Percentiles rank a stretch among this genome's conserved stretches.
These are phyloP conservation scores for Tillandsia fasciculata DNA, from an alignment of 176 grass and related monocot species.

Conservation along the genomic window DNA sequence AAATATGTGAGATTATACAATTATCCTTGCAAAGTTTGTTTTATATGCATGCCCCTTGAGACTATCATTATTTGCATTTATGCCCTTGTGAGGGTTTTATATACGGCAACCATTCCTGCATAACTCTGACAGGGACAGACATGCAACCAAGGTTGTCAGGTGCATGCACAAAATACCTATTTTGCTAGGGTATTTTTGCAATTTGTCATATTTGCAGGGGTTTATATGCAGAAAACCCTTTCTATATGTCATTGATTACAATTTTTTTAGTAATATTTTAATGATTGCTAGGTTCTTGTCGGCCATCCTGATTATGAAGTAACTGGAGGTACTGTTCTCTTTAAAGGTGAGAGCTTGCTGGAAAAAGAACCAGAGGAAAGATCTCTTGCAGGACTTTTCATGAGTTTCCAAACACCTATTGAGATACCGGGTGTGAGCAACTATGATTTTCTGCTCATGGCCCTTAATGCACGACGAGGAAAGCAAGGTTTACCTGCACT, in stretches of 20 bases:
- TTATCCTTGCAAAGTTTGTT: too few species aligned
- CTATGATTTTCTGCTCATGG: conserved; percentile 91
- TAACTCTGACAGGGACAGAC: too few species aligned
- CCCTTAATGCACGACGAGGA: conserved; percentile 71
- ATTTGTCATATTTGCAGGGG: too few species aligned
- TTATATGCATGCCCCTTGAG: too few species aligned
- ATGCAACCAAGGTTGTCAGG: too few species aligned
- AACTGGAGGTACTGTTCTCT: conserved; percentile 65
- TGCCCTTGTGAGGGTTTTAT: too few species aligned
- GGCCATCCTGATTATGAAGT: conserved; percentile 91
- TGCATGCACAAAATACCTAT: too few species aligned
- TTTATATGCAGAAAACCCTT: too few species aligned
- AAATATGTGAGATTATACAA: neutral
- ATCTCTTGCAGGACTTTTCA: conserved; percentile 83
- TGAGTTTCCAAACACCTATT: conserved; percentile 87
- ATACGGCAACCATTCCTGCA: too few species aligned
- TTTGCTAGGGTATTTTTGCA: too few species aligned
- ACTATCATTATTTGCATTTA: too few species aligned
- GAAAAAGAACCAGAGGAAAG: conserved; percentile 93
- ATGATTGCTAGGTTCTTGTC: conserved; percentile 64
- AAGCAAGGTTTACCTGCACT: conserved; percentile 48
- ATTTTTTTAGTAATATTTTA: neutral
- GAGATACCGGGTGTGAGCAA: conserved; percentile 96
- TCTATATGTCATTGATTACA: too few species aligned
- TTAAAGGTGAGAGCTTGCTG: conserved; percentile 80